Percentiles rank a stretch among this genome's conserved stretches.
Conservation (phyloP, 108 stramenopile species). For the Mayamaea pseudoterrestris region DNA sequence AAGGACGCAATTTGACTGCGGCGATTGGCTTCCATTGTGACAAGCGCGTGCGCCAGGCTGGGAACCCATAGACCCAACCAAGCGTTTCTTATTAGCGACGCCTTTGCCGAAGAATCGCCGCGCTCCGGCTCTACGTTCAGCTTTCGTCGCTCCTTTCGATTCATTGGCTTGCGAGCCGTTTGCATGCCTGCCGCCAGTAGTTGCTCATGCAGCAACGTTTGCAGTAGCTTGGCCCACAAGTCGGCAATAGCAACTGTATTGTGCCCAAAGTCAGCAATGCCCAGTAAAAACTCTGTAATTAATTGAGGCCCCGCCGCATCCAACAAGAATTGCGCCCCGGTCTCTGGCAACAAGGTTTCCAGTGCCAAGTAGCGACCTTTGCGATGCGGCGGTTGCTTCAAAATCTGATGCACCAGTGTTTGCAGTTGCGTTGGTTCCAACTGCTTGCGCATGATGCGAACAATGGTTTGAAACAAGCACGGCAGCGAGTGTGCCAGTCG, state of each 20-base stretch:
- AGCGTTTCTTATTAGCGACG: background rate
- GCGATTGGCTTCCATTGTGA: conserved; percentile 10
- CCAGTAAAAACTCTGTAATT: conserved; percentile 30
- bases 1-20: conserved; percentile 38
- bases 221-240: conserved; percentile 36
- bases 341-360: conserved; percentile 35
- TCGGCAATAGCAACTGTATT: conserved; percentile 43
- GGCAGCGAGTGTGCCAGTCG: conserved; percentile 36
- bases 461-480: conserved; percentile 29
- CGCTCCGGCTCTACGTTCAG: too few species aligned
- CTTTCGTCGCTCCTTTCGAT: too few species aligned
- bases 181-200: conserved; percentile 1
- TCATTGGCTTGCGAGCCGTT: too few species aligned
- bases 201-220: conserved; percentile 10
- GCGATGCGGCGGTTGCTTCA: conserved; percentile 33
- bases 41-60: conserved; percentile 21
- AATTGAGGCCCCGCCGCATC: background rate
- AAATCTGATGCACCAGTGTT: conserved; percentile 17
- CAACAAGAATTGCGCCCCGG: conserved; percentile 12
- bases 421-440: conserved; percentile 8
- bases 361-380: conserved; percentile 52
- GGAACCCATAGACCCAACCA: conserved; percentile 38
- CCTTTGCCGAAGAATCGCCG: too few species aligned
- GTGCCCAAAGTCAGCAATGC: conserved; percentile 30
- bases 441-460: too few species aligned